These are phyloP conservation scores for Hypoxylon trugodes DNA, from an alignment of 495 filamentous ascomycete genomes.

Conservation along the genomic window DNA sequence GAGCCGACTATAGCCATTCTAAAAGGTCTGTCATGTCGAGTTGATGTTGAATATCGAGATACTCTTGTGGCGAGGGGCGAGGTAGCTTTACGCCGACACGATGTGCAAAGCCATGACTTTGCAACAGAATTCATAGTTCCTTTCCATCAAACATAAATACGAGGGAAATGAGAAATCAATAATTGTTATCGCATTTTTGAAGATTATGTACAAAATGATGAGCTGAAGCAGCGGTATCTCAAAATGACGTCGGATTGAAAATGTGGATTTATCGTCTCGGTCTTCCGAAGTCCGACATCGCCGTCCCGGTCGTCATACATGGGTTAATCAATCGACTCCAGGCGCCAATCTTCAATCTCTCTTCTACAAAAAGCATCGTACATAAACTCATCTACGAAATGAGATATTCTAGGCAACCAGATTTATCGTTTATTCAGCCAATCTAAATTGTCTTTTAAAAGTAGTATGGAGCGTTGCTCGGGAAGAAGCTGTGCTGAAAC, in stretches of 20 bases:
- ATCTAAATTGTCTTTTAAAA: not conserved
- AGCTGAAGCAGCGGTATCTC: not conserved
- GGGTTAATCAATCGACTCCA: not conserved
- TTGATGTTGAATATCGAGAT: slow-evolving; percentile 36
- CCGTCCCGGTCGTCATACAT: slow-evolving; percentile 11
- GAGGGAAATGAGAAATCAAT: not conserved
- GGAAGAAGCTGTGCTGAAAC: not conserved
- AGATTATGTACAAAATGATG: not conserved
- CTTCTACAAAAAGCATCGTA: not conserved
- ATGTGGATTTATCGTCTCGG: slow-evolving; percentile 4
- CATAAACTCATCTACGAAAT: not conserved
- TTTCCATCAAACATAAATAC: not conserved
- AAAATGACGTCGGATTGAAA: slow-evolving; percentile 36
- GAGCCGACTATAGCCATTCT: slow-evolving; percentile 92
- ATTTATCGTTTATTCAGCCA: not conserved
- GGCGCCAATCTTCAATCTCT: not conserved
- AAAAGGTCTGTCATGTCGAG: slow-evolving; percentile 62
- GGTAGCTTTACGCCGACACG: slow-evolving; percentile 35
- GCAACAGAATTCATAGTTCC: slow-evolving; percentile 31
- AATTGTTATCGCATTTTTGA: slow-evolving; percentile 12
- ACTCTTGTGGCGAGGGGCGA: slow-evolving; percentile 14
- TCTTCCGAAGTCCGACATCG: slow-evolving; percentile 40
- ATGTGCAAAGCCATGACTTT: slow-evolving; percentile 38
- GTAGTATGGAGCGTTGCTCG: not conserved
- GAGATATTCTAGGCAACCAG: not conserved